Percentiles rank a stretch among this genome's conserved stretches.
phyloP scores from a whole-genome alignment of 345 rosid genomes.

The Boechera stricta region DNA sequence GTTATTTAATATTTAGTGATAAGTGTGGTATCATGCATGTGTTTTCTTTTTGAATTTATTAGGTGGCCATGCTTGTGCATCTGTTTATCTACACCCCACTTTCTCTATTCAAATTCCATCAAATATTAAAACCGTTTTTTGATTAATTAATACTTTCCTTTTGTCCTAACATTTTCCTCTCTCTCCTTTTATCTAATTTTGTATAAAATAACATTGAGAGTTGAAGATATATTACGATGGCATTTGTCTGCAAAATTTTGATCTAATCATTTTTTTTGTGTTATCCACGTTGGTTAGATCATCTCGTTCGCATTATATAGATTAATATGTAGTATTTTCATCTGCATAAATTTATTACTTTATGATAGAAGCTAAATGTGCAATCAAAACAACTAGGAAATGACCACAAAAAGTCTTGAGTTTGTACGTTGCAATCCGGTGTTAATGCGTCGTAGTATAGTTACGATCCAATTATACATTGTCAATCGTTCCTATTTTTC shows the following conservation, averaged over 20 bases:
- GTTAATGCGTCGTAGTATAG: slow-evolving; percentile 2
- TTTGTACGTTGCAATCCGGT: slow-evolving; percentile 20
- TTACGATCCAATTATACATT: neutral
- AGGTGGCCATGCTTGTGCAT: slow-evolving; percentile 49
- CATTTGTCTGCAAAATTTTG: slow-evolving; percentile 17
- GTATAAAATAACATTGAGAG: neutral
- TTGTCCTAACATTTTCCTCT: neutral
- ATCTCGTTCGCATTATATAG: neutral
- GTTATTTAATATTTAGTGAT: slow-evolving; percentile 34
- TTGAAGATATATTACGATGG: neutral
- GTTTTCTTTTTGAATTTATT: slow-evolving; percentile 43
- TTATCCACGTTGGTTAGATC: slow-evolving; percentile 15
- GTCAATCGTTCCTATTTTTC: slow-evolving; percentile 1
- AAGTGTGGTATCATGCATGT: slow-evolving; percentile 46
- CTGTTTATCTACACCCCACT: slow-evolving; percentile 45
- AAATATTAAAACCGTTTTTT: slow-evolving; percentile 5
- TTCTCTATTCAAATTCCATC: slow-evolving; percentile 31
- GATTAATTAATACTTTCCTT: neutral
- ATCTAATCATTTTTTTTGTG: neutral
- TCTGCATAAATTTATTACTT: slow-evolving; percentile 1
- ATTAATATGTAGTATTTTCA: neutral
- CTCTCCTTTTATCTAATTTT: neutral
- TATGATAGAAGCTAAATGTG: neutral
- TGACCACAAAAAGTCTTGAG: neutral
- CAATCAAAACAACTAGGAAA: slow-evolving; percentile 1